Conservation (phyloP, 306 rosid genomes). For the Begonia masoniana region DNA sequence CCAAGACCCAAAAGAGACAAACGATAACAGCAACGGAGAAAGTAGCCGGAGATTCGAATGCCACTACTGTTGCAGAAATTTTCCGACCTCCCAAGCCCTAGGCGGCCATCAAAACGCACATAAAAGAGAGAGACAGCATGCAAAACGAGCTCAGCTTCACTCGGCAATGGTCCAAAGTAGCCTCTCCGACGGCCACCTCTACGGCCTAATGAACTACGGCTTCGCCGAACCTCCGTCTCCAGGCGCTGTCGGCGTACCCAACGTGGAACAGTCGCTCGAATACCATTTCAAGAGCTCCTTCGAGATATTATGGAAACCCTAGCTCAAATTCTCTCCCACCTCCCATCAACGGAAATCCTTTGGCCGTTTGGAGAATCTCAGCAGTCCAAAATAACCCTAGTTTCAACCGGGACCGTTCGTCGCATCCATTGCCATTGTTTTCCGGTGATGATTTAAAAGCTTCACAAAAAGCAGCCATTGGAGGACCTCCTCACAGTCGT, state of each 20-base stretch:
- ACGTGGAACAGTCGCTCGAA: slow-evolving; percentile 22
- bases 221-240: slow-evolving; percentile 20
- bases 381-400: slow-evolving; percentile 30
- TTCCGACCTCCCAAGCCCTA: slow-evolving; percentile 86
- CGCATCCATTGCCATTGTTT: slow-evolving; percentile 39
- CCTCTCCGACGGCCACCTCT: slow-evolving; percentile 48
- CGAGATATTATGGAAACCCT: slow-evolving; percentile 33
- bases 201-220: slow-evolving; percentile 52
- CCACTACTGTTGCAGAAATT: slow-evolving; percentile 88
- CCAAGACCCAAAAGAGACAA: slow-evolving; percentile 9
- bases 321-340: slow-evolving; percentile 25
- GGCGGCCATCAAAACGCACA: slow-evolving; percentile 98
- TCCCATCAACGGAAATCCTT: slow-evolving; percentile 64
- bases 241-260: slow-evolving; percentile 23
- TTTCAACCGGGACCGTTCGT: slow-evolving; percentile 35
- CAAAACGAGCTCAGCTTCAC: slow-evolving; percentile 81
- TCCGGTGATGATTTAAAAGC: slow-evolving; percentile 37
- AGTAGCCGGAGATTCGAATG: slow-evolving; percentile 69
- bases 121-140: slow-evolving; percentile 85
- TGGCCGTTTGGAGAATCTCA: slow-evolving; percentile 66
- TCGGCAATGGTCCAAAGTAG: slow-evolving; percentile 50
- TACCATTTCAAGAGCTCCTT: background rate
- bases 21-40: slow-evolving; percentile 18
- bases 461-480: slow-evolving; percentile 13
- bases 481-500: slow-evolving; percentile 18